phyloP scores from a whole-genome alignment of 1,139 yeast species.

The Geotrichum carabidarum region DNA sequence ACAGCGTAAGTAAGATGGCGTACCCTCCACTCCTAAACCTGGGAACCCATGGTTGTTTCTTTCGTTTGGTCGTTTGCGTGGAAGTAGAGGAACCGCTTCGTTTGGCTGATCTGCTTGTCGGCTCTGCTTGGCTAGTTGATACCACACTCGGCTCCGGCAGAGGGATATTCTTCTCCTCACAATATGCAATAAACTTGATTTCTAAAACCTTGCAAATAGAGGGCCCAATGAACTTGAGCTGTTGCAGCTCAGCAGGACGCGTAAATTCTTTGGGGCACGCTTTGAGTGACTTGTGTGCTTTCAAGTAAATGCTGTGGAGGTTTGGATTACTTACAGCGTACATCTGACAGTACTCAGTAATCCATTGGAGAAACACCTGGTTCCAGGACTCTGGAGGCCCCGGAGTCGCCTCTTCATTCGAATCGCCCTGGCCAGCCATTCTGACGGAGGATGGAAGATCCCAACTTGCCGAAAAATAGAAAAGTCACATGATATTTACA shows the following conservation, averaged over 20 bases:
- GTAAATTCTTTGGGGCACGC: slow-evolving; percentile 42
- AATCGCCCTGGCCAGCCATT: too few species aligned
- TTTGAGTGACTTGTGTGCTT: slow-evolving; percentile 48
- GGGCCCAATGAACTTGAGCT: slow-evolving; percentile 58
- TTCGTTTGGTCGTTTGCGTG: slow-evolving; percentile 39
- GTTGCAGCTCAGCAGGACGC: slow-evolving; percentile 49
- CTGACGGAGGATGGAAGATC: neutral
- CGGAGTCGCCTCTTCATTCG: neutral
- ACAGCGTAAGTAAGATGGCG: slow-evolving; percentile 67
- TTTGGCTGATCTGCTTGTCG: slow-evolving; percentile 32
- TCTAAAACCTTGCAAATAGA: slow-evolving; percentile 50
- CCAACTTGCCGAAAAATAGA: too few species aligned
- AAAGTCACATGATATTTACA: neutral
- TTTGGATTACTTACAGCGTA: slow-evolving; percentile 34
- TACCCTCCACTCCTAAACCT: slow-evolving; percentile 77
- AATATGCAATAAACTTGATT: slow-evolving; percentile 43
- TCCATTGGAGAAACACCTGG: slow-evolving; percentile 48
- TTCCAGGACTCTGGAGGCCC: slow-evolving; percentile 30
- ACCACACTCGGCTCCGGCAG: slow-evolving; percentile 2
- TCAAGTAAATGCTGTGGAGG: slow-evolving; percentile 39
- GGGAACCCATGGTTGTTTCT: slow-evolving; percentile 55
- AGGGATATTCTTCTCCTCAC: slow-evolving; percentile 41
- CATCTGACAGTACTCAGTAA: slow-evolving; percentile 46
- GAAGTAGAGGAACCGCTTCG: slow-evolving; percentile 52
- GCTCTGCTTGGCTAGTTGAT: slow-evolving; percentile 23